These are phyloP conservation scores for Aureobasidium sp. DNA, from an alignment of 2,329 filamentous ascomycete species.

Conservation along the genomic window DNA sequence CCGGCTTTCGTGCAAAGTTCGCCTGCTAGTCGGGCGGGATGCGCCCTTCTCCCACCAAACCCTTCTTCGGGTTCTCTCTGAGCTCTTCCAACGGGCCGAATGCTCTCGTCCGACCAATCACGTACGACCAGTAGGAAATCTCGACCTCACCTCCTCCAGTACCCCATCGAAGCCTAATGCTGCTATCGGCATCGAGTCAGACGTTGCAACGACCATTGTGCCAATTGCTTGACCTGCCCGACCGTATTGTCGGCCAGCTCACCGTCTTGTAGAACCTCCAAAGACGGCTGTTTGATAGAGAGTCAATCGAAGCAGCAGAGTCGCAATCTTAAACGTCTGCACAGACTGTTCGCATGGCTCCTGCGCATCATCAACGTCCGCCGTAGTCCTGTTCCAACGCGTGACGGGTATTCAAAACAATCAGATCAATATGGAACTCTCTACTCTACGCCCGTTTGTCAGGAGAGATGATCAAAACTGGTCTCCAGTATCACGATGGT, in stretches of 20 bases:
- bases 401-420: constrained; percentile 1
- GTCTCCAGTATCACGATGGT: neutral
- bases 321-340: constrained; percentile 11
- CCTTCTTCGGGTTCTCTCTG: neutral
- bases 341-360: constrained; percentile 5
- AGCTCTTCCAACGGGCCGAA: neutral
- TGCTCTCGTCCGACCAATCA: constrained; percentile 1
- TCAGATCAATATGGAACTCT: neutral
- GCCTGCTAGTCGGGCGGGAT: constrained; percentile 4
- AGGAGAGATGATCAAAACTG: neutral
- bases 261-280: neutral
- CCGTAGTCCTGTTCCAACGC: neutral
- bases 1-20: constrained; percentile 8
- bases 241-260: neutral
- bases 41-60: constrained; percentile 1
- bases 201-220: neutral
- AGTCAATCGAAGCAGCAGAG: constrained; percentile 10
- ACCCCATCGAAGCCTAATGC: neutral
- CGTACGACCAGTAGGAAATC: neutral
- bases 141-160: constrained; percentile 1
- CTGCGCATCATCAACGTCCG: constrained; percentile 8
- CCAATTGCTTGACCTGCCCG: neutral
- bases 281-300: neutral
- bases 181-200: neutral
- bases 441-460: neutral